Conservation (phyloP, 164 flowering plant genomes). For the Cinnamomum micranthum region DNA sequence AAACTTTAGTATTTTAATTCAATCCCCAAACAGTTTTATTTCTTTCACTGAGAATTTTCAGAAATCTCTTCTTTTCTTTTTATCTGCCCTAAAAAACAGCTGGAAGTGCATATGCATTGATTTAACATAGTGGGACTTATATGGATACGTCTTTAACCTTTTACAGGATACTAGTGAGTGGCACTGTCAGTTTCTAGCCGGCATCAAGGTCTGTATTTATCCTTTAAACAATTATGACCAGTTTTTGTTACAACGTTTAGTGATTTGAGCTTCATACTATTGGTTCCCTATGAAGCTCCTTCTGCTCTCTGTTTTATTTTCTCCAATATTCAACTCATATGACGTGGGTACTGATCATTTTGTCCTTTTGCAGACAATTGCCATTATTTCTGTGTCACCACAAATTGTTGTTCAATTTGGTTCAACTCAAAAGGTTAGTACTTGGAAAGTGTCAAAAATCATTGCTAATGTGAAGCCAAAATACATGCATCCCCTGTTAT, state of each 20-base stretch:
- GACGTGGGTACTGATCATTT: slow-evolving; percentile 6
- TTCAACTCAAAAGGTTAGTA: slow-evolving; percentile 67
- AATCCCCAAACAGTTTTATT: no score
- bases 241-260: neutral
- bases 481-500: neutral
- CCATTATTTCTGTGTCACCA: slow-evolving; percentile 52
- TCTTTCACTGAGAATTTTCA: no score
- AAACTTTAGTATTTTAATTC: no score
- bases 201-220: slow-evolving; percentile 56
- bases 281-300: no score
- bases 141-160: slow-evolving; percentile 2
- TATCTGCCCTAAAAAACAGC: neutral
- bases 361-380: slow-evolving; percentile 66
- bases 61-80: no score
- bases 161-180: slow-evolving; percentile 50
- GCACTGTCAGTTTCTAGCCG: slow-evolving; percentile 45
- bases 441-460: neutral
- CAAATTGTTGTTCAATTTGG: slow-evolving; percentile 77
- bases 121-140: neutral
- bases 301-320: no score
- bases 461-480: neutral
- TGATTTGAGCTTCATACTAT: no score
- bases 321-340: no score
- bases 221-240: no score
- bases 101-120: neutral